Evolutionary conservation across 148 eudicot species (phyloP).

Genomic region (Dianthus caryophyllus): DNA sequence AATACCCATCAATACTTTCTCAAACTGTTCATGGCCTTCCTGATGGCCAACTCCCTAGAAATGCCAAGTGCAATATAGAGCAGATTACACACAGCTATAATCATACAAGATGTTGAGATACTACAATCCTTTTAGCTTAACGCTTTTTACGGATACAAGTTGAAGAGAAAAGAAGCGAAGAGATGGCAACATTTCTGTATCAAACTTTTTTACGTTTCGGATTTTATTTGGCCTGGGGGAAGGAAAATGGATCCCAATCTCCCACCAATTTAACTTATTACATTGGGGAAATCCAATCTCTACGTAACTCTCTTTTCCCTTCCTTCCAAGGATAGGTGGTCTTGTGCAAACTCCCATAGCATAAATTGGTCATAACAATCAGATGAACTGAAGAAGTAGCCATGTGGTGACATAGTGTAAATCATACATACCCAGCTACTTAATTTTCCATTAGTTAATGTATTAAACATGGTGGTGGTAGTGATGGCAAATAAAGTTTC

Average conservation of each 20-base stretch:
- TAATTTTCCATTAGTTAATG: not conserved
- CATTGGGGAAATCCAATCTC: too few relatives aligned
- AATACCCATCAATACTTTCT: constrained; percentile 74
- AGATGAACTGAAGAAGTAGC: not conserved
- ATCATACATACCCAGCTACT: not conserved
- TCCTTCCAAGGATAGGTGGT: too few relatives aligned
- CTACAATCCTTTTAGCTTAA: not conserved
- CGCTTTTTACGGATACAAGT: too few relatives aligned
- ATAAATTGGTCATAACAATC: not conserved
- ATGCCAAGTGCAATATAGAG: not conserved
- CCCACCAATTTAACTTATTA: too few relatives aligned
- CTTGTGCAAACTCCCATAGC: not conserved
- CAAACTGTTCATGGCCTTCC: constrained; percentile 72
- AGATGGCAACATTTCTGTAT: too few relatives aligned
- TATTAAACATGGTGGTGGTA: not conserved
- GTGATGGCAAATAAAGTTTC: not conserved
- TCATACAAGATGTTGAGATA: not conserved
- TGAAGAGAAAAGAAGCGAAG: too few relatives aligned
- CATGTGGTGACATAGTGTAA: not conserved
- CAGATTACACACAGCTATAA: not conserved
- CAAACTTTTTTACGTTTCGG: too few relatives aligned
- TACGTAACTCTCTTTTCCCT: too few relatives aligned
- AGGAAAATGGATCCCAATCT: too few relatives aligned
- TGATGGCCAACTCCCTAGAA: constrained; percentile 57
- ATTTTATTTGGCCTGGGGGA: too few relatives aligned